A percentile compares a stretch with the other conserved stretches of the same genome.
These are phyloP conservation scores for Parasarocladium wereldwijsianum DNA, from an alignment of 2,329 filamentous ascomycete genomes.

Conservation along the genomic window DNA sequence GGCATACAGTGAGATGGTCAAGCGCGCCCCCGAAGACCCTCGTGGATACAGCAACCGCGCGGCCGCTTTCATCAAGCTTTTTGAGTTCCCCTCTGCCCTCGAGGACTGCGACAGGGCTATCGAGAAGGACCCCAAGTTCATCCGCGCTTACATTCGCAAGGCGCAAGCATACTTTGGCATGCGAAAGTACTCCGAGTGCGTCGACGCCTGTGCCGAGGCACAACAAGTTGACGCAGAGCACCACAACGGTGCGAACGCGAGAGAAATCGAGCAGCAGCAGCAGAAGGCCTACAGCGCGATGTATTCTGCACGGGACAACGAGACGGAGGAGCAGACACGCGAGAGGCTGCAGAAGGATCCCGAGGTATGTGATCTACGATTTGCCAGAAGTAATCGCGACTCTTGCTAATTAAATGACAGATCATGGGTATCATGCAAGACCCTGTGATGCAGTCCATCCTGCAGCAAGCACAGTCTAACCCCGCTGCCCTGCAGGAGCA, in stretches of 20 bases:
- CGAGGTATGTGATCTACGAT: slow-evolving; percentile 45
- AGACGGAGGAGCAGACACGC: slow-evolving; percentile 91
- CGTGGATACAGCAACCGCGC: slow-evolving; percentile 96
- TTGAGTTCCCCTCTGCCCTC: slow-evolving; percentile 87
- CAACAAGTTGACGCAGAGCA: slow-evolving; percentile 56
- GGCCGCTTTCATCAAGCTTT: slow-evolving; percentile 89
- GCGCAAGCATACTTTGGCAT: slow-evolving; percentile 92
- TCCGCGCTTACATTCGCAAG: slow-evolving; percentile 92
- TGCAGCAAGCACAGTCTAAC: slow-evolving; percentile 91
- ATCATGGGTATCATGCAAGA: slow-evolving; percentile 89
- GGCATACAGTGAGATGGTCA: slow-evolving; percentile 92
- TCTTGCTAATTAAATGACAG: slow-evolving; percentile 21
- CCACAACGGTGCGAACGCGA: slow-evolving; percentile 59
- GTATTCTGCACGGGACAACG: slow-evolving; percentile 80
- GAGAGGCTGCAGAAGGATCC: slow-evolving; percentile 83
- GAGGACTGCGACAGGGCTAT: slow-evolving; percentile 87
- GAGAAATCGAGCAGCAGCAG: slow-evolving; percentile 88
- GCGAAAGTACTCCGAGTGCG: slow-evolving; percentile 92
- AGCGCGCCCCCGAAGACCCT: slow-evolving; percentile 83
- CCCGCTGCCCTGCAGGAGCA: slow-evolving; percentile 89
- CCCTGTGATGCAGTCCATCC: slow-evolving; percentile 92
- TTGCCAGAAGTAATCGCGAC: background rate
- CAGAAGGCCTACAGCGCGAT: slow-evolving; percentile 86
- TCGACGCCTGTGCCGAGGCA: slow-evolving; percentile 80
- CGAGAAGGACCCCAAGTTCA: slow-evolving; percentile 81